Evolutionary conservation across 1,139 yeast species (phyloP).

Genomic region (Hyphopichia khmerensis): DNA sequence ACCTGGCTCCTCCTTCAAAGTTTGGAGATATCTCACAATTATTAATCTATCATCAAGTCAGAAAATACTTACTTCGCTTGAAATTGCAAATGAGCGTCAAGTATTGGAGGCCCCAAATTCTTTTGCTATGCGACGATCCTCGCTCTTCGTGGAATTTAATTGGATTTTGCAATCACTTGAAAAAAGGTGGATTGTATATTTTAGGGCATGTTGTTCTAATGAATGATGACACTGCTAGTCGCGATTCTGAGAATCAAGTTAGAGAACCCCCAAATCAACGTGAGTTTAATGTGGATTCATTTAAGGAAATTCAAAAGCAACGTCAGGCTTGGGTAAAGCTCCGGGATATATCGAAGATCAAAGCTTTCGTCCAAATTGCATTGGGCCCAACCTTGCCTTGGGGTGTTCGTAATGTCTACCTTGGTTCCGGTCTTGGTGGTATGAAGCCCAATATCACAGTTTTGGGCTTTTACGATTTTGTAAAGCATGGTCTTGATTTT

Average conservation of each 20-base stretch:
- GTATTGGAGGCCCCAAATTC: slow-evolving; percentile 95
- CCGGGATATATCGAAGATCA: slow-evolving; percentile 72
- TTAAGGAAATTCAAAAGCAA: slow-evolving; percentile 67
- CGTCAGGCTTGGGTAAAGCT: slow-evolving; percentile 80
- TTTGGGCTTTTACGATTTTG: slow-evolving; percentile 76
- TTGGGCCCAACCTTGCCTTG: slow-evolving; percentile 85
- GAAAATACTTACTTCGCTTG: slow-evolving; percentile 79
- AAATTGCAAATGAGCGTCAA: slow-evolving; percentile 87
- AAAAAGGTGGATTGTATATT: slow-evolving; percentile 90
- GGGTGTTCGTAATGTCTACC: slow-evolving; percentile 92
- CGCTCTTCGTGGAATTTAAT: slow-evolving; percentile 88
- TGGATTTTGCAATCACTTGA: slow-evolving; percentile 89
- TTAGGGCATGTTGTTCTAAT: slow-evolving; percentile 86
- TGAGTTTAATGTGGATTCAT: slow-evolving; percentile 36
- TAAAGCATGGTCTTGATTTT: slow-evolving; percentile 37
- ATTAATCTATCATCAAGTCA: slow-evolving; percentile 89
- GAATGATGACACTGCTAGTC: slow-evolving; percentile 35
- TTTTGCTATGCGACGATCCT: slow-evolving; percentile 86
- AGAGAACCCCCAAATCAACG: slow-evolving; percentile 10
- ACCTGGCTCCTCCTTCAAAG: slow-evolving; percentile 87
- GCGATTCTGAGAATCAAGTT: slow-evolving; percentile 2
- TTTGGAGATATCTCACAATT: slow-evolving; percentile 98
- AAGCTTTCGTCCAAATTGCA: slow-evolving; percentile 92
- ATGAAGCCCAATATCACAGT: slow-evolving; percentile 97
- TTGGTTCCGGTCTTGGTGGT: slow-evolving; percentile 95